Evolutionary conservation across 768 basidiomycete species (phyloP), one percentile per base, ranked within the genome.

Genomic region (Leucocoprinus sp.): DNA sequence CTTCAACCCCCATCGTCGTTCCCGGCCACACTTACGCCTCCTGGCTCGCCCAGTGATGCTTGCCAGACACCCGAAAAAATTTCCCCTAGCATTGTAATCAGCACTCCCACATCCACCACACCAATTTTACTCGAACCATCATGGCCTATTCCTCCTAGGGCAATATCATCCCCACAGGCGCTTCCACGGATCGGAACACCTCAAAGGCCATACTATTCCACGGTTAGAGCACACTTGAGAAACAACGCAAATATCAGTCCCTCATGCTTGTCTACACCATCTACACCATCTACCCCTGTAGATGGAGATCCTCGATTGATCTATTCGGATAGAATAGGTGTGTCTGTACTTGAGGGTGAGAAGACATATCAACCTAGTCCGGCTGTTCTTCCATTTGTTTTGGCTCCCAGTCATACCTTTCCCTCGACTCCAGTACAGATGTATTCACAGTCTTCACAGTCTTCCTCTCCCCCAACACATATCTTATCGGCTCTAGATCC

Each of bases 201-300:
- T 7, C 49, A 50, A 29, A 46, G 53, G 2, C 53, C 53, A 27
- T 54, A 54, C 44, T 54, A 49, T 42, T 49, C 47, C 39, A 50
- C 48, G 23, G 45, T 54, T 40, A 50, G 53, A 12, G 46, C 39
- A 8, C 41, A 18, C 21, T 38, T 31, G 45, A 45, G 18, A 14
- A 15, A 17, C 12, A 34, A 34, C 11, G 23, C 39, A 17, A 7
- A n/a, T 31, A 41, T 39, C 11, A 31, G 26, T 28, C 43, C 43
- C 26, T 45, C 50, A 8, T 45, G 37, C 18, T 45, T 51, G 33
- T 54, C 53, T 8, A 27, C 46, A 24, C 50, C 50, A 7, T 37
- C 50, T 7, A 24, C 31, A 14, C 43, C 39, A 8, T n/a, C 37
- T 24, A 34, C 19, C 22, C 18, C 15, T 9, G 47, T 46, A 4